A percentile compares a stretch with the other conserved stretches of the same genome.
phyloP scores from a whole-genome alignment of 2,329 filamentous ascomycete genomes.

The Paecilomyces fulvus region DNA sequence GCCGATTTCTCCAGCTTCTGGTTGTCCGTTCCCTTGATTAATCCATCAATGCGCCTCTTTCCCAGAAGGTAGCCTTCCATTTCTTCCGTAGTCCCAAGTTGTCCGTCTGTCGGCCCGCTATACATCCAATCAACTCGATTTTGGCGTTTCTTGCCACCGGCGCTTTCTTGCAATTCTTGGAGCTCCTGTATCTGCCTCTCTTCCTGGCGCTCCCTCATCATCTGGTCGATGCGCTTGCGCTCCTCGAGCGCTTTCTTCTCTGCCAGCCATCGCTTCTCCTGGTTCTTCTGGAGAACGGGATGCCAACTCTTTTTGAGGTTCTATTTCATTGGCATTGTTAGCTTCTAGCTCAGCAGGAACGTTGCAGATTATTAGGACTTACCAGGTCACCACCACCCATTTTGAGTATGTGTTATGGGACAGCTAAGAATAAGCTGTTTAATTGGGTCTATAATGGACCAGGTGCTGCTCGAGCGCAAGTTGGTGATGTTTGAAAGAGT shows the following conservation, averaged over 20 bases:
- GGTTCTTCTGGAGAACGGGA: constrained; percentile 82
- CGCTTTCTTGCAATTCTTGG: constrained; percentile 78
- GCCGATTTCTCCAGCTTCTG: constrained; percentile 73
- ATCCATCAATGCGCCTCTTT: constrained; percentile 80
- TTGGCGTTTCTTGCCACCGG: constrained; percentile 69
- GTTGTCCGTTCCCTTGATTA: constrained; percentile 72
- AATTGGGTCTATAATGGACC: background rate
- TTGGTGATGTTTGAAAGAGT: background rate
- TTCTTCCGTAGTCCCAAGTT: constrained; percentile 70
- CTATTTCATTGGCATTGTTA: background rate
- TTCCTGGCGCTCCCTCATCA: constrained; percentile 87
- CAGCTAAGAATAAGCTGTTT: background rate
- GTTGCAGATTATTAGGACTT: constrained; percentile 2
- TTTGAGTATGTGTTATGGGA: constrained; percentile 30
- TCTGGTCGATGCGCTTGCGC: constrained; percentile 85
- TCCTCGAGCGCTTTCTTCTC: constrained; percentile 90
- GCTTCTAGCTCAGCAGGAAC: background rate
- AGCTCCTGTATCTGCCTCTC: constrained; percentile 89
- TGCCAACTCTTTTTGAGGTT: constrained; percentile 64
- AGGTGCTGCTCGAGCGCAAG: background rate
- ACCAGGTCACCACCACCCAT: constrained; percentile 91
- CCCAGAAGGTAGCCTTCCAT: constrained; percentile 89
- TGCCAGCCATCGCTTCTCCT: constrained; percentile 80
- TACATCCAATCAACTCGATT: constrained; percentile 99
- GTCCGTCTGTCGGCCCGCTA: constrained; percentile 66